Conservation (phyloP, 1,139 yeast genomes). For the Trichomonascaceae sp. region DNA sequence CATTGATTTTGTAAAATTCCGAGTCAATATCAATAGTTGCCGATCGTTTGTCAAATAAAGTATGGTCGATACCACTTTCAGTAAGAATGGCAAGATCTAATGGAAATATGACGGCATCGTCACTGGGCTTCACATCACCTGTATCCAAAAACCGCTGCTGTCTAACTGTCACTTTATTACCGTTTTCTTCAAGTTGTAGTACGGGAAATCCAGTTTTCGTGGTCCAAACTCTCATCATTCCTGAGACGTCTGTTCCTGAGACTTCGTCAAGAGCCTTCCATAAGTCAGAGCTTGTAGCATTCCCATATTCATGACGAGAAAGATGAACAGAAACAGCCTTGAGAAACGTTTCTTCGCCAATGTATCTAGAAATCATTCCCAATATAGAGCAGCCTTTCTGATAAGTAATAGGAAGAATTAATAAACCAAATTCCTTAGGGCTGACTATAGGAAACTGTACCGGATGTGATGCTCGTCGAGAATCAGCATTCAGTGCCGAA, state of each 20-base stretch:
- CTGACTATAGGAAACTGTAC: conserved; percentile 71
- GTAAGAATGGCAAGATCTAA: conserved; percentile 76
- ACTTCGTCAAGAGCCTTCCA: conserved; percentile 54
- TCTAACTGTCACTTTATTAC: conserved; percentile 33
- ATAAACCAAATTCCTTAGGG: conserved; percentile 71
- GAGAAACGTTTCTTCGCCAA: conserved; percentile 60
- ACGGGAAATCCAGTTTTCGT: conserved; percentile 61
- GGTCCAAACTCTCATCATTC: conserved; percentile 57
- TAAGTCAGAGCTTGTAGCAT: conserved; percentile 56
- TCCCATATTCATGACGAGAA: conserved; percentile 48
- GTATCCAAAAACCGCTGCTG: conserved; percentile 53
- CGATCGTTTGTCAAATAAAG: conserved; percentile 34
- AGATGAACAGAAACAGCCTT: conserved; percentile 66
- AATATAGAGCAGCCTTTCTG: conserved; percentile 69
- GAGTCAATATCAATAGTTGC: conserved; percentile 14
- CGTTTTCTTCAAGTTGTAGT: conserved; percentile 22
- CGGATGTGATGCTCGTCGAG: conserved; percentile 70
- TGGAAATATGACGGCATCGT: conserved; percentile 55
- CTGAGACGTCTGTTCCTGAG: conserved; percentile 47
- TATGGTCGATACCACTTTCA: conserved; percentile 57
- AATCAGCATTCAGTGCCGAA: conserved; percentile 58
- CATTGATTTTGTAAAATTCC: conserved; percentile 68
- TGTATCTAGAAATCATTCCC: conserved; percentile 62
- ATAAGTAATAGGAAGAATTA: conserved; percentile 72
- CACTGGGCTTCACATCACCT: conserved; percentile 48